Percentiles rank a stretch among this genome's conserved stretches.
These are phyloP conservation scores for Phytophthora sp. DNA, from an alignment of 352 stramenopile species.

Conservation along the genomic window DNA sequence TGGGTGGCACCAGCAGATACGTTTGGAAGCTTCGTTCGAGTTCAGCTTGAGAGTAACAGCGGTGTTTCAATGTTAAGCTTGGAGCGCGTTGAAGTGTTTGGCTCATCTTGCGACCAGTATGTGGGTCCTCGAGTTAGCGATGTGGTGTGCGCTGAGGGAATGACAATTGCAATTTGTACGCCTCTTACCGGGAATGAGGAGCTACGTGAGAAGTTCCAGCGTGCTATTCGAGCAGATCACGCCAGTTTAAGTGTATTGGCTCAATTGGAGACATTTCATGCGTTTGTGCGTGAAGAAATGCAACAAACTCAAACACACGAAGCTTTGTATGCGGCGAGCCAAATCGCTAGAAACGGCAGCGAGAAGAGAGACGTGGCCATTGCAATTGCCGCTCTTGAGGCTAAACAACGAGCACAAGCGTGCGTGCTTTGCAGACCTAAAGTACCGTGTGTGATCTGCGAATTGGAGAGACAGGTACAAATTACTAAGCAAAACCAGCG, in stretches of 20 bases:
- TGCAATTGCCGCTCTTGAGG: constrained; percentile 33
- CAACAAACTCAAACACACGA: constrained; percentile 19
- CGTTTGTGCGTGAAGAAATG: constrained; percentile 44
- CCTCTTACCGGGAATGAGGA: constrained; percentile 42
- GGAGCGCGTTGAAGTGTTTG: constrained; percentile 53
- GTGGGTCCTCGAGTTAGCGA: constrained; percentile 62
- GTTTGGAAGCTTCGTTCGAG: constrained; percentile 58
- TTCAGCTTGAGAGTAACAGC: constrained; percentile 63
- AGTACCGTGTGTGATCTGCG: constrained; percentile 36
- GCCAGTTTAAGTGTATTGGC: constrained; percentile 52
- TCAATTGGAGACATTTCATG: constrained; percentile 75
- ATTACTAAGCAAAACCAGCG: constrained; percentile 17
- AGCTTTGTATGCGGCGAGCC: constrained; percentile 18
- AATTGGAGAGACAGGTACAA: constrained; percentile 34
- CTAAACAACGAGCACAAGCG: constrained; percentile 17
- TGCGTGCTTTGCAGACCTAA: constrained; percentile 44
- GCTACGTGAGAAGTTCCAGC: constrained; percentile 61
- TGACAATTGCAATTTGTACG: constrained; percentile 64
- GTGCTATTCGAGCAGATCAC: constrained; percentile 59
- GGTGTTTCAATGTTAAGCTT: constrained; percentile 58
- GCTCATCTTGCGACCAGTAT: constrained; percentile 47
- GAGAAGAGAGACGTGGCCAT: constrained; percentile 34
- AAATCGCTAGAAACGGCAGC: constrained; percentile 22
- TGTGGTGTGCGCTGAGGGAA: constrained; percentile 58
- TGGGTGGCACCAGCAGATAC: constrained; percentile 64